Evolutionary conservation across 768 basidiomycete genomes (phyloP).

Genomic region (Podaxis rugospora): DNA sequence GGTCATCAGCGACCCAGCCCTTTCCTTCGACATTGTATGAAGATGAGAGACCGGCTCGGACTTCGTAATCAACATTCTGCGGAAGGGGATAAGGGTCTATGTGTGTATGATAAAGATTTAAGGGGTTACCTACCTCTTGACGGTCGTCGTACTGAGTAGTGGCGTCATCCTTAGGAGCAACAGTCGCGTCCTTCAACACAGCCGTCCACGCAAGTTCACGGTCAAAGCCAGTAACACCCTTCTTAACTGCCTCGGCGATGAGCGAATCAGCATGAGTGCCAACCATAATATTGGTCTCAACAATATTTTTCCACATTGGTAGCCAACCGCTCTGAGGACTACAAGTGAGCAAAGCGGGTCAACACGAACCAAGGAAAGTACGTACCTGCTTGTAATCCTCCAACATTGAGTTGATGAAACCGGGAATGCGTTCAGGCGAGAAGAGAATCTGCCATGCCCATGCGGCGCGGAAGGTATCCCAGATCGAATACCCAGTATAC

Average conservation of each 20-base stretch:
- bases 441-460: slow-evolving; percentile 80
- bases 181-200: slow-evolving; percentile 68
- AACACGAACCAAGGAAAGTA: slow-evolving; percentile 11
- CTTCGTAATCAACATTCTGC: slow-evolving; percentile 75
- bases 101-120: neutral
- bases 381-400: slow-evolving; percentile 66
- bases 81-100: neutral
- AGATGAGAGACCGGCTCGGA: slow-evolving; percentile 69
- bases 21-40: slow-evolving; percentile 49
- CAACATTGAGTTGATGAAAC: slow-evolving; percentile 77
- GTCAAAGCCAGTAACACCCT: slow-evolving; percentile 63
- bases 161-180: slow-evolving; percentile 53
- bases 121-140: slow-evolving; percentile 46
- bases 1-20: slow-evolving; percentile 76
- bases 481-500: slow-evolving; percentile 78
- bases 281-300: slow-evolving; percentile 86
- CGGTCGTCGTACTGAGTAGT: slow-evolving; percentile 63
- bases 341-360: neutral
- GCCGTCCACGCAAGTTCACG: slow-evolving; percentile 65
- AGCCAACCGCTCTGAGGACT: slow-evolving; percentile 65
- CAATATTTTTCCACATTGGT: slow-evolving; percentile 89
- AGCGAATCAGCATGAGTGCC: slow-evolving; percentile 79
- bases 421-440: slow-evolving; percentile 71
- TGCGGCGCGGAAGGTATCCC: slow-evolving; percentile 75
- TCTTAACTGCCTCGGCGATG: slow-evolving; percentile 65